phyloP scores from a whole-genome alignment of 148 eudicot species.

The Salicornia ramosissima region DNA sequence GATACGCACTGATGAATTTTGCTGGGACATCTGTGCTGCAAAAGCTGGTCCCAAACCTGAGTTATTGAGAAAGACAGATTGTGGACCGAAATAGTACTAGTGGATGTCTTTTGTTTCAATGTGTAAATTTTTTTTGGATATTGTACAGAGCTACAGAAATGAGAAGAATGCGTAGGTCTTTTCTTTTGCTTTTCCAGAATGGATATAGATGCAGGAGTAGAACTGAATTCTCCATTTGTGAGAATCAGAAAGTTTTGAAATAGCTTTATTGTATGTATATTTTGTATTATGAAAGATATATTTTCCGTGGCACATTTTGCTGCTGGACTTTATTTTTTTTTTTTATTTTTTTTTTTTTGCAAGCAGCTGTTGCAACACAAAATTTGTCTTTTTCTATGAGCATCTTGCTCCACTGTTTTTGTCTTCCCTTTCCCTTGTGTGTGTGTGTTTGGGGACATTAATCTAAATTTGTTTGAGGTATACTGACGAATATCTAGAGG shows the following conservation, averaged over 20 bases:
- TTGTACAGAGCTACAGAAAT: slow-evolving; percentile 9
- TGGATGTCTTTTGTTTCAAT: not conserved
- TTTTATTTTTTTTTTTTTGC: no score
- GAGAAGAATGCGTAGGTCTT: not conserved
- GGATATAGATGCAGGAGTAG: not conserved
- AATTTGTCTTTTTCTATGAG: no score
- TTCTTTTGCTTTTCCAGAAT: not conserved
- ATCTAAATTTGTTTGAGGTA: no score
- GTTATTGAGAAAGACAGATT: not conserved
- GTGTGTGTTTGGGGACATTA: no score
- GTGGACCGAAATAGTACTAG: not conserved
- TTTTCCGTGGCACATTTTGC: not conserved
- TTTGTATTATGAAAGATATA: not conserved
- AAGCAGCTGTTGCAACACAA: no score
- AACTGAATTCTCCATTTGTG: not conserved
- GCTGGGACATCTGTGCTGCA: slow-evolving; percentile 71
- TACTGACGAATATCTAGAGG: no score
- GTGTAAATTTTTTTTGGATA: slow-evolving; percentile 4
- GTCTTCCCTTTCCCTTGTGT: no score
- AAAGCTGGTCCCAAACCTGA: slow-evolving; percentile 36
- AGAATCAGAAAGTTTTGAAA: not conserved
- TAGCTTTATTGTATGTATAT: no score
- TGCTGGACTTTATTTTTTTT: not conserved
- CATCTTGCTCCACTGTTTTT: no score
- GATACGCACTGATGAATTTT: slow-evolving; percentile 52